phyloP scores from a whole-genome alignment of 257 asterid genomes.

The Penstemon barbatus region DNA sequence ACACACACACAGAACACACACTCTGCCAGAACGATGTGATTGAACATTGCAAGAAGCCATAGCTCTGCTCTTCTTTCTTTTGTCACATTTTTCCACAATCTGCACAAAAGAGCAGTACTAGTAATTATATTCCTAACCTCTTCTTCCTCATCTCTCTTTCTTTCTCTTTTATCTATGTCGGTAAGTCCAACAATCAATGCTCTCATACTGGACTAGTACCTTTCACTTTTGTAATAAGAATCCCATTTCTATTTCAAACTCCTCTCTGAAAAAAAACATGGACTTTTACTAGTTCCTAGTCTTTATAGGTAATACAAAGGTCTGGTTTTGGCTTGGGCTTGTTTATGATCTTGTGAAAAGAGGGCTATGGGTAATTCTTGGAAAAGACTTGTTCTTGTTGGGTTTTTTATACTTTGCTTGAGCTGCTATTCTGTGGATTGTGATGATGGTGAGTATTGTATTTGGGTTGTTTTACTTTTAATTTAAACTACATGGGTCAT shows the following conservation, averaged over 20 bases:
- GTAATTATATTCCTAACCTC: conserved; percentile 41
- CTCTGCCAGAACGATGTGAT: conserved; percentile 77
- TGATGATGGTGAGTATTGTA: conserved; percentile 63
- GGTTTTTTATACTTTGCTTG: conserved; percentile 40
- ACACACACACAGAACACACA: conserved; percentile 21
- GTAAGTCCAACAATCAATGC: conserved; percentile 1
- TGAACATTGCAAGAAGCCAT: conserved; percentile 54
- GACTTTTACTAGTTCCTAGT: neutral
- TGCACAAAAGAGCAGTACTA: conserved; percentile 21
- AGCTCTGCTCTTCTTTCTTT: conserved; percentile 35
- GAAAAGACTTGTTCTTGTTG: conserved; percentile 41
- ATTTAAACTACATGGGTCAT: neutral
- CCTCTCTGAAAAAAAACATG: neutral
- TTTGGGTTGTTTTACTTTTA: conserved; percentile 9
- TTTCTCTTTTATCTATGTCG: conserved; percentile 39
- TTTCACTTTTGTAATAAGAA: conserved; percentile 27
- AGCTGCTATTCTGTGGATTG: conserved; percentile 56
- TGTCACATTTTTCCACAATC: conserved; percentile 54
- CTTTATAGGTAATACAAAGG: neutral
- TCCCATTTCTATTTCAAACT: conserved; percentile 19
- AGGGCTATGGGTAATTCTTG: conserved; percentile 42
- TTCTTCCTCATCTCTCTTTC: conserved; percentile 10
- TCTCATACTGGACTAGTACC: conserved; percentile 12
- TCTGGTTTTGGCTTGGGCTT: no score
- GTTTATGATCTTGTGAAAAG: conserved; percentile 25